Evolutionary conservation across 2,329 filamentous ascomycete genomes (phyloP), one percentile per base, ranked within the genome.

Genomic region (Phialophora macrospora): DNA sequence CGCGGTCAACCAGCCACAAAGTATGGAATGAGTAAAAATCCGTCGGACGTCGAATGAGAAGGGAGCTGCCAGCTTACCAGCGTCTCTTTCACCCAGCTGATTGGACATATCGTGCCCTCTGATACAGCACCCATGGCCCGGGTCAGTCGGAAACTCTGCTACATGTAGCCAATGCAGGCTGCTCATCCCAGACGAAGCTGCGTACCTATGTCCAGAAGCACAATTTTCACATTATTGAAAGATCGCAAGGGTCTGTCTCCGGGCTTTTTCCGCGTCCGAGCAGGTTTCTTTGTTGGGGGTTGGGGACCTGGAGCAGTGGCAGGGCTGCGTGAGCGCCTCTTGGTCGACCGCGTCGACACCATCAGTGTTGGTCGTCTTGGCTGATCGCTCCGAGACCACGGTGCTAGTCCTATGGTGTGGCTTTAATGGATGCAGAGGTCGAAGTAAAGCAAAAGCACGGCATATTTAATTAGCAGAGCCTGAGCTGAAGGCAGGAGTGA

Each of bases 81-180:
- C 17, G 68, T 70, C 9, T 69, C 67, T 61, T 69, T 69, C 3
- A 70, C 68, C 52, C 68, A 70, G 9, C 56, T 64, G 22, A 70
- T 70, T 9, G 68, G 68, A 56, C 68, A 70, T 62, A 70, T 64
- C n/a, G 68, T 70, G 26, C 68, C 68, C 63, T 70, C 68, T 70
- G 59, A 52, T 28, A 4, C 5, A n/a, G 5, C 41, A 14, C 2
- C 24, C 17, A n/a, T 44, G 7, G 2, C 17, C 17, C 1, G 4
- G 24, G 56, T 64, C 41, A 67, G 60, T 38, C 30, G 54, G 24
- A 1, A 48, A 11, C 46, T 20, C 9, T 32, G 8, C 12, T 20
- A 48, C 9, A 48, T 8, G 11, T 20, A 44, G 38, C 17, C 38
- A 44, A 17, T 20, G 38, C 1, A 44, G 17, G 4, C 20, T 24